These are phyloP conservation scores for Colletotrichum graminicola DNA, from an alignment of 2,329 filamentous ascomycete genomes.

Conservation along the genomic window DNA sequence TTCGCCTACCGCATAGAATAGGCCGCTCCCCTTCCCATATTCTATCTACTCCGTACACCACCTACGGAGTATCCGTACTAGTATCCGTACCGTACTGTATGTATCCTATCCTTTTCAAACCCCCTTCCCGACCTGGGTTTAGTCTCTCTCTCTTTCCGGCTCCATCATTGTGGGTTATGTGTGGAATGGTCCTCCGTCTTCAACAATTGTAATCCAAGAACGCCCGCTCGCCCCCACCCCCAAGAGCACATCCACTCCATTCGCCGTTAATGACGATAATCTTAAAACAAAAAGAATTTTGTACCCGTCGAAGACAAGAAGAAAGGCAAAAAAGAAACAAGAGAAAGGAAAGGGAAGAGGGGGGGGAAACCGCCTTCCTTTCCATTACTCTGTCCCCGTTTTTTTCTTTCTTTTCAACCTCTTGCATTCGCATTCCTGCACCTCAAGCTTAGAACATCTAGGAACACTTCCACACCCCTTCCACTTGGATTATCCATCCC, in stretches of 20 bases:
- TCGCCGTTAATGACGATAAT: constrained; percentile 32
- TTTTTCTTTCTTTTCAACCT: background rate
- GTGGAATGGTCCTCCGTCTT: constrained; percentile 22
- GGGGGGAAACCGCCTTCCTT: background rate
- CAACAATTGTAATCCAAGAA: constrained; percentile 15
- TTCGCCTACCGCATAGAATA: constrained; percentile 33
- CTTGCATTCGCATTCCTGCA: constrained; percentile 9
- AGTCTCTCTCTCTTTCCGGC: constrained; percentile 8
- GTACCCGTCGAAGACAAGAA: background rate
- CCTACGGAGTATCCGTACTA: too few species aligned
- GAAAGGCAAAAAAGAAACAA: background rate
- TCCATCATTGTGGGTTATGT: constrained; percentile 23
- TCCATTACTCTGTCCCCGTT: background rate
- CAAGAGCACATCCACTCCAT: constrained; percentile 25
- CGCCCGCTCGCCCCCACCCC: background rate
- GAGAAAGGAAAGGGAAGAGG: background rate
- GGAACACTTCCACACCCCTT: background rate
- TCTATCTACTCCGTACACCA: background rate
- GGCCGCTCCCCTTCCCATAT: constrained; percentile 19
- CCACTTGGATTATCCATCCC: constrained; percentile 11
- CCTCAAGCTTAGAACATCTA: background rate
- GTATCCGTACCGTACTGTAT: background rate
- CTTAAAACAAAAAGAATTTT: constrained; percentile 11
- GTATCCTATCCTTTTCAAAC: background rate
- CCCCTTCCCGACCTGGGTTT: constrained; percentile 4